These are phyloP conservation scores for Penicillium herquei DNA, from an alignment of 495 filamentous ascomycete species.

Conservation along the genomic window DNA sequence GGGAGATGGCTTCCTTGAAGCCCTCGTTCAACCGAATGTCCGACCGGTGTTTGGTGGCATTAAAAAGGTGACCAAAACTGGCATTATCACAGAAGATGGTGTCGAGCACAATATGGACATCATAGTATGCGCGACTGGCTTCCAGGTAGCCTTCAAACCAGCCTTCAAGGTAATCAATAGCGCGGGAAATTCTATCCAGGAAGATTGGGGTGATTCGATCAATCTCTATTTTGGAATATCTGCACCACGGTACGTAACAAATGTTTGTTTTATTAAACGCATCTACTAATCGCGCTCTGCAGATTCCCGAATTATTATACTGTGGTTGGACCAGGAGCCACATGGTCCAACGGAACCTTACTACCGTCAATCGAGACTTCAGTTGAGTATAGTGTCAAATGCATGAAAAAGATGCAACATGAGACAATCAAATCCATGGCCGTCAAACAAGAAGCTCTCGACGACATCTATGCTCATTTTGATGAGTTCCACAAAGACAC, in stretches of 20 bases:
- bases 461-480: conserved; percentile 37
- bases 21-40: conserved; percentile 44
- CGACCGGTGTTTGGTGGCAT: conserved; percentile 47
- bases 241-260: conserved; percentile 53
- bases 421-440: conserved; percentile 25
- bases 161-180: neutral
- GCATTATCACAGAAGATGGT: conserved; percentile 33
- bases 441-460: conserved; percentile 22
- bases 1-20: conserved; percentile 37
- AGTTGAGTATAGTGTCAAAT: conserved; percentile 39
- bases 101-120: conserved; percentile 36
- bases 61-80: conserved; percentile 43
- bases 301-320: neutral
- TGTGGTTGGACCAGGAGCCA: conserved; percentile 13
- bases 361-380: conserved; percentile 36
- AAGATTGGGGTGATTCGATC: conserved; percentile 10
- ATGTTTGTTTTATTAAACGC: conserved; percentile 46
- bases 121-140: conserved; percentile 47
- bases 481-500: conserved; percentile 35
- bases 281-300: no score
- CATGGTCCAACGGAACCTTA: conserved; percentile 34
- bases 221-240: conserved; percentile 44
- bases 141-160: conserved; percentile 4
- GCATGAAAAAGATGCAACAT: conserved; percentile 30
- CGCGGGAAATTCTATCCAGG: neutral